phyloP scores from a whole-genome alignment of 768 basidiomycete species.

The Leccinum subgranulosum region DNA sequence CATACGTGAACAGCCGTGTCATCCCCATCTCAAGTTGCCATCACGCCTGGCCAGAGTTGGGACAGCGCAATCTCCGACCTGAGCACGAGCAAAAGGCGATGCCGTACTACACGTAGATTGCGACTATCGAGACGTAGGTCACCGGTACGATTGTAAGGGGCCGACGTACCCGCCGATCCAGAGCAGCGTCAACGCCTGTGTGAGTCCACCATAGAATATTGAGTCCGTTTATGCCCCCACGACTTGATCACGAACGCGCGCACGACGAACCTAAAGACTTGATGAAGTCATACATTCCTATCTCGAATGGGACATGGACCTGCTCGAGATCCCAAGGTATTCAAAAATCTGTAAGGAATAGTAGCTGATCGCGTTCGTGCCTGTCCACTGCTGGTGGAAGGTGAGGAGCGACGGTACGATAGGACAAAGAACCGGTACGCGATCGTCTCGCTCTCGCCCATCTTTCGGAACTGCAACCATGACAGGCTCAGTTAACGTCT shows the following conservation, averaged over 20 bases:
- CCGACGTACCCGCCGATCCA: constrained; percentile 34
- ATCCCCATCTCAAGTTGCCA: constrained; percentile 29
- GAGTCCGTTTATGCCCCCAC: constrained; percentile 35
- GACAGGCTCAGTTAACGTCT: constrained; percentile 22
- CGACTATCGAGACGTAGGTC: constrained; percentile 34
- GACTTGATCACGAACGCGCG: constrained; percentile 37
- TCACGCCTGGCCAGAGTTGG: constrained; percentile 31
- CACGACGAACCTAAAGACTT: constrained; percentile 32
- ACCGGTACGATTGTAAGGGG: constrained; percentile 25
- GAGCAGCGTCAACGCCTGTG: constrained; percentile 36
- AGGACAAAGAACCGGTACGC: constrained; percentile 32
- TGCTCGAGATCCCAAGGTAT: constrained; percentile 32
- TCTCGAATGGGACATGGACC: constrained; percentile 32
- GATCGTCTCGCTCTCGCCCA: constrained; percentile 30
- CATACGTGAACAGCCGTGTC: constrained; percentile 38
- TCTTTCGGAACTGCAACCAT: constrained; percentile 29
- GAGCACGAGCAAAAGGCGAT: constrained; percentile 36
- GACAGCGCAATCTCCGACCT: constrained; percentile 36
- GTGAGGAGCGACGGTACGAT: constrained; percentile 18
- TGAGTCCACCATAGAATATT: constrained; percentile 26
- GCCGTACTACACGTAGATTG: constrained; percentile 37
- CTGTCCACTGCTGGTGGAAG: constrained; percentile 40
- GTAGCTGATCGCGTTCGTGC: constrained; percentile 41
- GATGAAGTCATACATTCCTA: constrained; percentile 41
- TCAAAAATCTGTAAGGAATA: constrained; percentile 37